These are phyloP conservation scores for Trichoderma harzianum DNA, from an alignment of 2,329 filamentous ascomycete species.

Conservation along the genomic window DNA sequence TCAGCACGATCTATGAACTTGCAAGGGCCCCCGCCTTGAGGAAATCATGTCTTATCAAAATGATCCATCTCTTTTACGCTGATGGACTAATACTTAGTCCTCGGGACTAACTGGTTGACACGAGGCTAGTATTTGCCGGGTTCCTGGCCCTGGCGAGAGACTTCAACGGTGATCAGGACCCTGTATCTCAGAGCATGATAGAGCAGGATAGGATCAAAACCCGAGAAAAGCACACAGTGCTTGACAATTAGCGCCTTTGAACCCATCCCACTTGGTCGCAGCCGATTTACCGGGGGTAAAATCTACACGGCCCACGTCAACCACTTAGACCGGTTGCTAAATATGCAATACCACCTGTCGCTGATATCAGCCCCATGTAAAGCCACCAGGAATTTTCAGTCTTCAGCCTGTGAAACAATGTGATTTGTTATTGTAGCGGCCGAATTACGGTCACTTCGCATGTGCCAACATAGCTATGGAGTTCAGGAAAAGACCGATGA, in stretches of 20 bases:
- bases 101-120: background rate
- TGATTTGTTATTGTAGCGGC: background rate
- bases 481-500: background rate
- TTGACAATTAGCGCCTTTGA: background rate
- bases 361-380: background rate
- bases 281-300: background rate
- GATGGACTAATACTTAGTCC: background rate
- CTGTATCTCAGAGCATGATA: background rate
- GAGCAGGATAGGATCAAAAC: background rate
- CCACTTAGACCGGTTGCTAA: background rate
- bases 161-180: background rate
- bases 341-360: background rate
- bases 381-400: background rate
- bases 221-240: background rate
- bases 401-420: background rate
- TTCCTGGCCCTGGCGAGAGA: background rate
- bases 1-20: background rate
- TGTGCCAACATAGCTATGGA: background rate
- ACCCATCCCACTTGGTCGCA: background rate
- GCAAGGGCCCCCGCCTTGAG: background rate
- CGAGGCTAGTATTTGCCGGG: background rate
- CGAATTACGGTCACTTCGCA: background rate
- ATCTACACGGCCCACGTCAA: background rate
- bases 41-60: background rate
- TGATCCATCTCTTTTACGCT: background rate